Evolutionary conservation across 2,329 filamentous ascomycete species (phyloP).

Genomic region (Neocatenulostroma microsporum): DNA sequence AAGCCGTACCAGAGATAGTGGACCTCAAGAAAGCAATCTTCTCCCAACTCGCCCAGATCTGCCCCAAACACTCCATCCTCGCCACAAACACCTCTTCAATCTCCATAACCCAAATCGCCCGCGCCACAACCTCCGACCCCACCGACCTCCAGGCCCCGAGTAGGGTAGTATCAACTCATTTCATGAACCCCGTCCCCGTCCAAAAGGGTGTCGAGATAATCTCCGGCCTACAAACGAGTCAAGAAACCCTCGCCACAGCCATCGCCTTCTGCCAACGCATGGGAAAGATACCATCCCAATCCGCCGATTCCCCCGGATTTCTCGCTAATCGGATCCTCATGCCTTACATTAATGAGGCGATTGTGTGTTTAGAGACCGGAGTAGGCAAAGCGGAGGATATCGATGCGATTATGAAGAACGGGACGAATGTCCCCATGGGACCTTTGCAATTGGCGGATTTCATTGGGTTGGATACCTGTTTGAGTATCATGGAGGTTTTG

Average conservation of each 20-base stretch:
- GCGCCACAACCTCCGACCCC: conserved; percentile 68
- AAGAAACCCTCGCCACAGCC: conserved; percentile 71
- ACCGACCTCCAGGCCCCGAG: conserved; percentile 74
- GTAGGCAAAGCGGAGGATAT: conserved; percentile 86
- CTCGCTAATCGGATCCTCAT: conserved; percentile 94
- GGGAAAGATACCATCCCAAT: conserved; percentile 85
- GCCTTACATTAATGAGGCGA: conserved; percentile 98
- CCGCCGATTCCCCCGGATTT: conserved; percentile 86
- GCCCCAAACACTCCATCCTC: conserved; percentile 75
- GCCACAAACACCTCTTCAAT: conserved; percentile 99
- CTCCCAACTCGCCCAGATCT: conserved; percentile 68
- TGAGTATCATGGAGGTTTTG: conserved; percentile 94
- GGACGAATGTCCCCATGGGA: conserved; percentile 97
- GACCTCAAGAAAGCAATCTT: conserved; percentile 55
- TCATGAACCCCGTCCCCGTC: conserved; percentile 97
- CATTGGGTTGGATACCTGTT: conserved; percentile 90
- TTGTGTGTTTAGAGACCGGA: conserved; percentile 91
- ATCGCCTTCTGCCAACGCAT: conserved; percentile 81
- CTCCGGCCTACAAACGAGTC: conserved; percentile 81
- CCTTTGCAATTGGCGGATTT: conserved; percentile 91
- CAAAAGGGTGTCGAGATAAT: conserved; percentile 99
- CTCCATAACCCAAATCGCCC: conserved; percentile 91
- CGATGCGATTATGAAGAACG: conserved; percentile 98
- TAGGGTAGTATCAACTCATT: conserved; percentile 89
- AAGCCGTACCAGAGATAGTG: conserved; percentile 65